A percentile compares a stretch with the other conserved stretches of the same genome.
phyloP scores from a whole-genome alignment of 2,329 filamentous ascomycete species.

The Colletotrichum liaoningense region DNA sequence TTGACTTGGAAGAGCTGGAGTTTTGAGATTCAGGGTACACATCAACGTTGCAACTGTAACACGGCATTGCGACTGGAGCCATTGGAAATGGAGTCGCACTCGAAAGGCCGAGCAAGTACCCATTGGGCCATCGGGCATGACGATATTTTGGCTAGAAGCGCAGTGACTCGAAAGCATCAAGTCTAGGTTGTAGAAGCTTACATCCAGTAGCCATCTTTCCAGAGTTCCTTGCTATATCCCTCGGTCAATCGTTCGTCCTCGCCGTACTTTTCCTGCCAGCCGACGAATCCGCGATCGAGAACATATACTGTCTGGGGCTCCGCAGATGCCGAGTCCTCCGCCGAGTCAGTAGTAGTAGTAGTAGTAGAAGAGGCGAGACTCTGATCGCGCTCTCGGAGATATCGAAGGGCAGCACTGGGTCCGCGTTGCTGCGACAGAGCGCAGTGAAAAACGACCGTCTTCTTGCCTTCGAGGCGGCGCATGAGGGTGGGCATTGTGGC shows the following conservation, averaged over 20 bases:
- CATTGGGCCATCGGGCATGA: background rate
- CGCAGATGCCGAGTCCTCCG: constrained; percentile 8
- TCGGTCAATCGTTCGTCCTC: constrained; percentile 85
- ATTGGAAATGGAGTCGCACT: background rate
- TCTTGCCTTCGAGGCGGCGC: constrained; percentile 78
- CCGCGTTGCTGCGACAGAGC: constrained; percentile 91
- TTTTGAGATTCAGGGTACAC: background rate
- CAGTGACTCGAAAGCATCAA: too few relatives aligned
- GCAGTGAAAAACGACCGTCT: constrained; percentile 94
- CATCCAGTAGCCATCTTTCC: constrained; percentile 69
- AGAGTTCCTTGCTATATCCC: constrained; percentile 85
- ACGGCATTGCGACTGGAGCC: background rate
- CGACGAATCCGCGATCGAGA: constrained; percentile 84
- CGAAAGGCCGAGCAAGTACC: background rate
- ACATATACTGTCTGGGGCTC: constrained; percentile 80
- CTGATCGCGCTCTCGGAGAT: constrained; percentile 77
- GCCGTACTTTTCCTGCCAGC: constrained; percentile 90
- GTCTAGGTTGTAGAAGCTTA: background rate
- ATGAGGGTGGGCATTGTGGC: constrained; percentile 85
- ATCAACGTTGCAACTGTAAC: background rate
- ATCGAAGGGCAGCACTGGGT: constrained; percentile 84
- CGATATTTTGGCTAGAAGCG: too few relatives aligned
- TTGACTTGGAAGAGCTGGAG: background rate
- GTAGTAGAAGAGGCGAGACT: constrained; percentile 42
- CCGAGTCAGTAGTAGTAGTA: constrained; percentile 18